Conservation (phyloP, 768 basidiomycete genomes). For the Phylloporus rhodoxanthus region DNA sequence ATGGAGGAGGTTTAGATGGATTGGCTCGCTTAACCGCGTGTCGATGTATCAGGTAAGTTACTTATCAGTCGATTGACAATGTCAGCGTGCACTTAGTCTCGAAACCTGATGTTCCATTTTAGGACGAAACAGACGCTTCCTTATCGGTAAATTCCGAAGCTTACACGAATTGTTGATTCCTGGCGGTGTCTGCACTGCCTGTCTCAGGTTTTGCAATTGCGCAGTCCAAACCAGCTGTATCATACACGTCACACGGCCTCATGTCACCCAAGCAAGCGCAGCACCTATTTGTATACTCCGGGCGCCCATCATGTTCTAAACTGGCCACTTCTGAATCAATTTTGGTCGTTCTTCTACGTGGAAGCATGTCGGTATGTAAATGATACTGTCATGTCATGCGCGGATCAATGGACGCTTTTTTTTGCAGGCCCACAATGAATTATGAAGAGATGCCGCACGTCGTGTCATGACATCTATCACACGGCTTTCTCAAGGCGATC, state of each 20-base stretch:
- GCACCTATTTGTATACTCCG: not conserved
- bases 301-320: conserved; percentile 1
- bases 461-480: not conserved
- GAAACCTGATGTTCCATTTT: too few relatives aligned
- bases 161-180: not conserved
- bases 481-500: not conserved
- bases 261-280: not conserved
- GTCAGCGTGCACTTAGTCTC: too few relatives aligned
- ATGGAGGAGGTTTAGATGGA: too few relatives aligned
- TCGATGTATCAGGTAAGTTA: too few relatives aligned
- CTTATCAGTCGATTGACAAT: not conserved
- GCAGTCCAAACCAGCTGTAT: not conserved
- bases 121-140: too few relatives aligned
- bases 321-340: not conserved
- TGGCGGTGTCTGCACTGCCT: not conserved
- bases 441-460: not conserved
- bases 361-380: not conserved
- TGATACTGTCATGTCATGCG: not conserved
- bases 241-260: not conserved
- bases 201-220: not conserved
- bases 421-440: not conserved
- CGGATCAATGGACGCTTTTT: not conserved
- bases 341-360: not conserved
- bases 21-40: too few relatives aligned
- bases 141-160: too few relatives aligned